Percentiles rank a stretch among this genome's conserved stretches.
Conservation (phyloP, 148 eudicot species). For the Spergularia marina region DNA sequence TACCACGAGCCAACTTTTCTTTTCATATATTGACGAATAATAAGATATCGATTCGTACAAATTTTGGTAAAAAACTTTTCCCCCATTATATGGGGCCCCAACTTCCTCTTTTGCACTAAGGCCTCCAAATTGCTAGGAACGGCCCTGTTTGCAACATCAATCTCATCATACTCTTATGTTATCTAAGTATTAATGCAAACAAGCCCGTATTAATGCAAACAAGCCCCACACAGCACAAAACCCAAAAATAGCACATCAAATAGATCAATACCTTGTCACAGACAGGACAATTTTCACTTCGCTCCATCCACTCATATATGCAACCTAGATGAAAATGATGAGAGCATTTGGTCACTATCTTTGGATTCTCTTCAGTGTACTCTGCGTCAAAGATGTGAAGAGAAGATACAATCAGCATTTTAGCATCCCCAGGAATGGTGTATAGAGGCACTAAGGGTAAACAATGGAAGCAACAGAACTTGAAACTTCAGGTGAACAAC, state of each 20-base stretch:
- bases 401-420: slow-evolving; percentile 8
- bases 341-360: slow-evolving; percentile 78
- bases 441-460: background rate
- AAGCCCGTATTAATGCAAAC: background rate
- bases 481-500: background rate
- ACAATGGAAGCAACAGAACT: background rate
- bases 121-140: too few species aligned
- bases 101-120: too few species aligned
- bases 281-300: slow-evolving; percentile 95
- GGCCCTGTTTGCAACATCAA: too few species aligned
- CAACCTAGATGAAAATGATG: slow-evolving; percentile 96
- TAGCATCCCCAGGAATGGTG: background rate
- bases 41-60: too few species aligned
- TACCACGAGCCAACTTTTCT: too few species aligned
- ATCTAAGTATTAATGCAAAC: background rate
- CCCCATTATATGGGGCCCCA: too few species aligned
- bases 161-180: too few species aligned
- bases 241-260: background rate
- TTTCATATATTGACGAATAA: too few species aligned
- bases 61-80: too few species aligned
- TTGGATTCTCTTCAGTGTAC: slow-evolving; percentile 85
- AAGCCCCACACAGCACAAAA: too few species aligned
- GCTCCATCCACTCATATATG: slow-evolving; percentile 98
- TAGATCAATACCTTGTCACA: slow-evolving; percentile 77
- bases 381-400: slow-evolving; percentile 46